These are phyloP conservation scores for Xylaria hypoxylon DNA, from an alignment of 2,329 filamentous ascomycete genomes.

Conservation along the genomic window DNA sequence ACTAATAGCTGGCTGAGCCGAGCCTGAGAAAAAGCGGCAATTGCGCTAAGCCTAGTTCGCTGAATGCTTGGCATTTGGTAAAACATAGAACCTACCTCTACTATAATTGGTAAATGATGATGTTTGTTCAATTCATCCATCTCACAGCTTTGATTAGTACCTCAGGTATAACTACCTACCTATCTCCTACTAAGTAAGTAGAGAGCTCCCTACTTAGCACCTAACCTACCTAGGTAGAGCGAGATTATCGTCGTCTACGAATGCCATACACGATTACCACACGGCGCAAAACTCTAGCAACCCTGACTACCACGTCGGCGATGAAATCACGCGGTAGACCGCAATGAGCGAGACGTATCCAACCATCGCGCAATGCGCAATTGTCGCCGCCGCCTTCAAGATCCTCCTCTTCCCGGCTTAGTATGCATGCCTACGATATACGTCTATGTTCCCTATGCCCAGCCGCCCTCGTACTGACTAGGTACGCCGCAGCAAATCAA, in stretches of 20 bases:
- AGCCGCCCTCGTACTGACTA: background rate
- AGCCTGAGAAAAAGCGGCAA: no score
- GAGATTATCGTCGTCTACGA: conserved; percentile 9
- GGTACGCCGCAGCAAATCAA: conserved; percentile 80
- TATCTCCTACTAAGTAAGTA: no score
- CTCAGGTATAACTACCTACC: no score
- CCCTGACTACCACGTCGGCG: conserved; percentile 10
- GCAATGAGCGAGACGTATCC: conserved; percentile 85
- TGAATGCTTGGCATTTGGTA: no score
- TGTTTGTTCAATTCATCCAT: no score
- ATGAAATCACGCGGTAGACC: conserved; percentile 37
- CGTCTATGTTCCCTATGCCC: background rate
- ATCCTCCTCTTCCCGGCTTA: conserved; percentile 93
- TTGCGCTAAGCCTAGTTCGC: no score
- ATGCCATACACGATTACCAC: conserved; percentile 5
- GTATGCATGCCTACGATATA: conserved; percentile 66
- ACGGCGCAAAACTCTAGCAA: conserved; percentile 15
- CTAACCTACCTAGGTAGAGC: background rate
- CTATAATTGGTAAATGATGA: no score
- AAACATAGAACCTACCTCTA: no score
- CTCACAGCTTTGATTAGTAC: no score
- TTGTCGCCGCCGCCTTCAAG: conserved; percentile 90
- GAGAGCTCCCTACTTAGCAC: no score
- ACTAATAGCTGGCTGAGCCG: conserved; percentile 12
- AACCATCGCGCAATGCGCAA: conserved; percentile 86